Percentiles rank a stretch among this genome's conserved stretches.
Evolutionary conservation across 1,139 yeast genomes (phyloP).

Genomic region (Saccharomyces hybrid): DNA sequence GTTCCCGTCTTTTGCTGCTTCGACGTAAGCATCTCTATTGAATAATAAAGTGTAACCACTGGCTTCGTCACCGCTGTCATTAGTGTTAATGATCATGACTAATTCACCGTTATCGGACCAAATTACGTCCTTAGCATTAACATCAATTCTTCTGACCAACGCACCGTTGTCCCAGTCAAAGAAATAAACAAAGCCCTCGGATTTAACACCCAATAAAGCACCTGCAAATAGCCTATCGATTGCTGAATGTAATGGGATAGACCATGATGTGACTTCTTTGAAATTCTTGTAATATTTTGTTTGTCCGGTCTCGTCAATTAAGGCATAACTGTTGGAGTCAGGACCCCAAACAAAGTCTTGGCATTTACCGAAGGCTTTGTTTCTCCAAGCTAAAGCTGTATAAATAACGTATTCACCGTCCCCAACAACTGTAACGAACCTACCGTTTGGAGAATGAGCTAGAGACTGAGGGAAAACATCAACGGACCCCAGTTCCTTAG

Average conservation of each 20-base stretch:
- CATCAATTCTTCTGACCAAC: conserved; percentile 76
- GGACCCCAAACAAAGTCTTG: conserved; percentile 91
- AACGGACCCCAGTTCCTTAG: conserved; percentile 84
- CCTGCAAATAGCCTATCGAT: conserved; percentile 86
- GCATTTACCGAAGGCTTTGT: conserved; percentile 86
- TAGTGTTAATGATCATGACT: conserved; percentile 62
- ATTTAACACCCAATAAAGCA: conserved; percentile 69
- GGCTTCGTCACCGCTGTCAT: conserved; percentile 20
- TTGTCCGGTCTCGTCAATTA: conserved; percentile 58
- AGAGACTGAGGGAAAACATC: conserved; percentile 87
- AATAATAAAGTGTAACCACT: conserved; percentile 72
- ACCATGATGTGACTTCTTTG: conserved; percentile 59
- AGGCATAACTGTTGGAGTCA: conserved; percentile 81
- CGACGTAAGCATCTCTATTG: conserved; percentile 58
- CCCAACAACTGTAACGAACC: conserved; percentile 94
- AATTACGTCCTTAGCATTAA: conserved; percentile 69
- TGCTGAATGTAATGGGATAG: conserved; percentile 60
- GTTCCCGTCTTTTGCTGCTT: conserved; percentile 50
- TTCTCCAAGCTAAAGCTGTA: conserved; percentile 97
- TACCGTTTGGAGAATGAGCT: conserved; percentile 91
- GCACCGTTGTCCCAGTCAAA: conserved; percentile 90
- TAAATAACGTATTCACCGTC: conserved; percentile 96
- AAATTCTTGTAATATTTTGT: conserved; percentile 77
- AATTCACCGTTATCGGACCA: conserved; percentile 96
- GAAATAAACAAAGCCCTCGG: conserved; percentile 72